These are phyloP conservation scores for Mucuna pruriens DNA, from an alignment of 306 rosid genomes.

Conservation along the genomic window DNA sequence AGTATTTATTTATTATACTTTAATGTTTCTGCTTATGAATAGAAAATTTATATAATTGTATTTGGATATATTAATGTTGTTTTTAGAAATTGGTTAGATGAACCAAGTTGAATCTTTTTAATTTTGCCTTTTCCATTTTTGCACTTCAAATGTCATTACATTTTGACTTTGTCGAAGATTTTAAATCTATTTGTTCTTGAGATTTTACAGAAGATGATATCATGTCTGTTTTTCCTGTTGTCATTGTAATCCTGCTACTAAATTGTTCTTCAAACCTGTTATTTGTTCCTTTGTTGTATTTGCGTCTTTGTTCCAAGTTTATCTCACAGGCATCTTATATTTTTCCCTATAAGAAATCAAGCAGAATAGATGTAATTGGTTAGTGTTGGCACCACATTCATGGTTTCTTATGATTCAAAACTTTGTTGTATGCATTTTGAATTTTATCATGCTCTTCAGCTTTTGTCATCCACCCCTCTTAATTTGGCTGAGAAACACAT, in stretches of 20 bases:
- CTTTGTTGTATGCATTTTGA: slow-evolving; percentile 1
- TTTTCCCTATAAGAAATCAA: background rate
- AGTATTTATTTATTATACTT: slow-evolving; percentile 29
- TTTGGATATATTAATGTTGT: slow-evolving; percentile 22
- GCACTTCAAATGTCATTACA: slow-evolving; percentile 1
- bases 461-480: background rate
- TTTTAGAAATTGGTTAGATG: slow-evolving; percentile 25
- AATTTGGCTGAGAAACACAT: slow-evolving; percentile 32
- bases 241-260: background rate
- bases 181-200: background rate
- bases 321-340: background rate
- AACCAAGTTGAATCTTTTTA: slow-evolving; percentile 18
- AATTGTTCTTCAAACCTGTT: slow-evolving; percentile 18
- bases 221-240: slow-evolving; percentile 5
- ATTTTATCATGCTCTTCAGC: background rate
- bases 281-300: slow-evolving; percentile 9
- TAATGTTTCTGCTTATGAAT: slow-evolving; percentile 16
- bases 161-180: background rate
- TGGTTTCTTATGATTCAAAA: slow-evolving; percentile 11
- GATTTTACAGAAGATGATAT: slow-evolving; percentile 24
- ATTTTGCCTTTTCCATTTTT: slow-evolving; percentile 6
- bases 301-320: background rate
- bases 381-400: background rate
- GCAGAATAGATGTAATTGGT: slow-evolving; percentile 21
- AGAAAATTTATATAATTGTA: slow-evolving; percentile 7